phyloP scores from a whole-genome alignment of 2,329 filamentous ascomycete species.

The Aspergillus sp. region DNA sequence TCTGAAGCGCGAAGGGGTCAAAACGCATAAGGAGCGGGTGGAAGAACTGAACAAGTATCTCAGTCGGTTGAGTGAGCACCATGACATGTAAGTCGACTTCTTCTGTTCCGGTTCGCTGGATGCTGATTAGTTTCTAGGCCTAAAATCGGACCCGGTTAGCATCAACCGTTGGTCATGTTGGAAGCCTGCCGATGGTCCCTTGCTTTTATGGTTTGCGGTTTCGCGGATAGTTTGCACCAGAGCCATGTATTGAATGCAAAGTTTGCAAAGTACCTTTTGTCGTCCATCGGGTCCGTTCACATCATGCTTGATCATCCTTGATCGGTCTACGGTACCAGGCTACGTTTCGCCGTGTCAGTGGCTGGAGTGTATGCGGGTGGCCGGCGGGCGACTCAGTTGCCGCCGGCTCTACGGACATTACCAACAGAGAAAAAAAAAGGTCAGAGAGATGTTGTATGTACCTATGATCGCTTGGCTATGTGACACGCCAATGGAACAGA shows the following conservation, averaged over 20 bases:
- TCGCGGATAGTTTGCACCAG: background rate
- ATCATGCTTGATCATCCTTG: no score
- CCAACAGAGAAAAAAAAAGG: slow-evolving; percentile 7
- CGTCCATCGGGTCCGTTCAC: no score
- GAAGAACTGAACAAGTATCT: slow-evolving; percentile 95
- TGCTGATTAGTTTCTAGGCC: slow-evolving; percentile 25
- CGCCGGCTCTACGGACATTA: no score
- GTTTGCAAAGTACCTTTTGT: no score
- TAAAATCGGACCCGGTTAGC: slow-evolving; percentile 43
- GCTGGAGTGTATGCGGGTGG: slow-evolving; percentile 4
- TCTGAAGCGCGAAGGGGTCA: slow-evolving; percentile 79
- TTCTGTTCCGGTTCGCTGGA: background rate
- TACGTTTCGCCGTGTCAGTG: slow-evolving; percentile 19
- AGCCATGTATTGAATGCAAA: slow-evolving; percentile 1
- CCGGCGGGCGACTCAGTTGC: slow-evolving; percentile 2
- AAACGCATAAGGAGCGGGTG: slow-evolving; percentile 95
- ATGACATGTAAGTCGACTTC: slow-evolving; percentile 72
- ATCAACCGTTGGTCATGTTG: background rate
- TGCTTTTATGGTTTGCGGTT: background rate
- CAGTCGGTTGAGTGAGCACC: slow-evolving; percentile 89
- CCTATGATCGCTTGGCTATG: slow-evolving; percentile 18
- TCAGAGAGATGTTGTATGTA: slow-evolving; percentile 17
- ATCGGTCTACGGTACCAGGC: slow-evolving; percentile 1
- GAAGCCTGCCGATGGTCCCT: background rate
- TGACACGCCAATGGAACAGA: slow-evolving; percentile 16